phyloP scores from a whole-genome alignment of 495 filamentous ascomycete species.

The Podospora fimiseda region DNA sequence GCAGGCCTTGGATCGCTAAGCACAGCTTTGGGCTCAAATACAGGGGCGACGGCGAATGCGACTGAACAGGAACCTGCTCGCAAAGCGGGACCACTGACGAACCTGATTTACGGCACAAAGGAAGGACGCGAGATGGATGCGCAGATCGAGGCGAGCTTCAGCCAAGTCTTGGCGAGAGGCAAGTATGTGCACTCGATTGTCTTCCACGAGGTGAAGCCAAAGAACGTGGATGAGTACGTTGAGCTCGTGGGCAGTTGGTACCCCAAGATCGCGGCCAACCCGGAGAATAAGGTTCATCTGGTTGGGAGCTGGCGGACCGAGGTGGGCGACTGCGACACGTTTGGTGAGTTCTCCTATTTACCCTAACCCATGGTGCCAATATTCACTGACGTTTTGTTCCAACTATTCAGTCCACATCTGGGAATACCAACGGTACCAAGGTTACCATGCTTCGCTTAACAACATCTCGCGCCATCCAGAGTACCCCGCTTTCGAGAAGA shows the following conservation, averaged over 20 bases:
- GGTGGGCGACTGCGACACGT: constrained; percentile 95
- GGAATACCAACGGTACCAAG: constrained; percentile 97
- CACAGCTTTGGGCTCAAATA: constrained; percentile 30
- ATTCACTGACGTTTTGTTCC: no score
- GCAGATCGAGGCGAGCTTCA: constrained; percentile 92
- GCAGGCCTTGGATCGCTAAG: constrained; percentile 62
- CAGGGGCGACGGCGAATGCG: constrained; percentile 46
- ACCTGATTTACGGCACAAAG: constrained; percentile 91
- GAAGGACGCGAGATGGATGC: constrained; percentile 87
- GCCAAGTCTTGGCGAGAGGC: constrained; percentile 84
- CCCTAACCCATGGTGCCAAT: no score
- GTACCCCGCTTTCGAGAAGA: constrained; percentile 71
- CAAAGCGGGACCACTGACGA: constrained; percentile 51
- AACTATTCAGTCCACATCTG: constrained; percentile 97
- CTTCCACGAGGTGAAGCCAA: constrained; percentile 92
- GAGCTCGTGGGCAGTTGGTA: constrained; percentile 90
- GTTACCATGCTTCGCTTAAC: constrained; percentile 88
- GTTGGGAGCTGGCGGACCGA: constrained; percentile 98
- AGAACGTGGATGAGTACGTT: constrained; percentile 91
- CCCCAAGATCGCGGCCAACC: constrained; percentile 69
- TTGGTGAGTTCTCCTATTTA: constrained; percentile 64
- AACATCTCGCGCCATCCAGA: constrained; percentile 72
- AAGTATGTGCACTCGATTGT: constrained; percentile 99
- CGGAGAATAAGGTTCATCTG: constrained; percentile 87
- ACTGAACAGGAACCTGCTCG: constrained; percentile 36